Percentiles rank a stretch among this genome's conserved stretches.
These are phyloP conservation scores for Triadica sebifera DNA, from an alignment of 345 rosid genomes.

Conservation along the genomic window DNA sequence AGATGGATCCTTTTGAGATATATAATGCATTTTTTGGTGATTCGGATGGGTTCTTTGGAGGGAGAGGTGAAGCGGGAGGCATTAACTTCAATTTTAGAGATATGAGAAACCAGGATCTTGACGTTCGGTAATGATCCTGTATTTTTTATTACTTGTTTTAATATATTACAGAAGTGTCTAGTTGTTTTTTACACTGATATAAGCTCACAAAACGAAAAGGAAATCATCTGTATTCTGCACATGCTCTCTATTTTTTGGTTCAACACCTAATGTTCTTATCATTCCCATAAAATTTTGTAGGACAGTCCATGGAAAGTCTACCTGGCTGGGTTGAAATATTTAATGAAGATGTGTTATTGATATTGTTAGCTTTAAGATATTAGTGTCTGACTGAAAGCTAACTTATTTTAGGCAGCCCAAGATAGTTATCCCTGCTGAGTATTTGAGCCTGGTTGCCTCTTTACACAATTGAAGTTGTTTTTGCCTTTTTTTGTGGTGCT, in stretches of 20 bases:
- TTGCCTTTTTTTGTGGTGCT: too few relatives aligned
- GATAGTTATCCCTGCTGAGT: neutral
- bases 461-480: neutral
- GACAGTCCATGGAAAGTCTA: neutral
- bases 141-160: neutral
- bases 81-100: constrained; percentile 55
- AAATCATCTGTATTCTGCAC: neutral
- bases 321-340: neutral
- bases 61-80: constrained; percentile 51
- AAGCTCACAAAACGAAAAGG: neutral
- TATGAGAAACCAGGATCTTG: constrained; percentile 55
- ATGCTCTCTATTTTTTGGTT: neutral
- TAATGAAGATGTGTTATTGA: neutral
- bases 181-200: neutral
- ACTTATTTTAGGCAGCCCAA: too few relatives aligned
- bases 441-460: neutral
- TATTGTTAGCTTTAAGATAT: neutral
- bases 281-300: neutral
- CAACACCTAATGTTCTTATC: neutral
- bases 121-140: constrained; percentile 54
- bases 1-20: constrained; percentile 90
- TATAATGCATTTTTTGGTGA: constrained; percentile 80
- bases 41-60: constrained; percentile 68
- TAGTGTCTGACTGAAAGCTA: too few relatives aligned
- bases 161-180: too few relatives aligned